Evolutionary conservation across 2,329 filamentous ascomycete species (phyloP).

Genomic region (Penicillium sp.): DNA sequence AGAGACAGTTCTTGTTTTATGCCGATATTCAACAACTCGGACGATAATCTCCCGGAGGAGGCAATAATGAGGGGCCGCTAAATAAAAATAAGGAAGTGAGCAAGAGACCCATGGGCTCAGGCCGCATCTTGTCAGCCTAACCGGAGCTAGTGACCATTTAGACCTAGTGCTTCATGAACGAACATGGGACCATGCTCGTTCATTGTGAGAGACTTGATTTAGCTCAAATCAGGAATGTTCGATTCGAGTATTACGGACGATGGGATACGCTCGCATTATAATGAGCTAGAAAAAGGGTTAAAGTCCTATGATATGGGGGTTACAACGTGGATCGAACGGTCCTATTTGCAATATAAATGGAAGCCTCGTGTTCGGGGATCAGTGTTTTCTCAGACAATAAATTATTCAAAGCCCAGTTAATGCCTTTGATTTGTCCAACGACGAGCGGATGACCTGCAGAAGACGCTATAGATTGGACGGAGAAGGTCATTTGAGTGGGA

Average conservation of each 20-base stretch:
- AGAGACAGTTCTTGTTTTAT: slow-evolving; percentile 11
- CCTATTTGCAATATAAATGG: slow-evolving; percentile 16
- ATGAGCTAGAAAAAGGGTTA: not conserved
- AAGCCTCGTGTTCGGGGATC: slow-evolving; percentile 9
- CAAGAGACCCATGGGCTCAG: slow-evolving; percentile 14
- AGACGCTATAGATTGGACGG: slow-evolving; percentile 3
- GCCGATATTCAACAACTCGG: not conserved
- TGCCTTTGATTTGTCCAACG: not conserved
- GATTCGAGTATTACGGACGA: not conserved
- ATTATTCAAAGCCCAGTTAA: not conserved
- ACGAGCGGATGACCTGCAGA: slow-evolving; percentile 26
- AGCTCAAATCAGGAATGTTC: not conserved
- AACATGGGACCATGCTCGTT: slow-evolving; percentile 12
- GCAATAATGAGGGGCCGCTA: slow-evolving; percentile 4
- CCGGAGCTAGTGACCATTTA: slow-evolving; percentile 10
- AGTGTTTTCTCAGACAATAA: slow-evolving; percentile 4
- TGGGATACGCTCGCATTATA: not conserved
- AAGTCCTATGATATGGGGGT: not conserved
- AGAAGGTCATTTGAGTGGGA: slow-evolving; percentile 30
- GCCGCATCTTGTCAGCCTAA: slow-evolving; percentile 21
- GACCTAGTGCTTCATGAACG: slow-evolving; percentile 14
- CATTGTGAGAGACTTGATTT: not conserved
- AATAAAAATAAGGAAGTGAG: slow-evolving; percentile 6
- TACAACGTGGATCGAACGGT: slow-evolving; percentile 9
- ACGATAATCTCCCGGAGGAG: slow-evolving; percentile 11